A percentile compares a stretch with the other conserved stretches of the same genome.
Conservation (phyloP, 2,329 filamentous ascomycete genomes). For the Rutstroemia sp. region DNA sequence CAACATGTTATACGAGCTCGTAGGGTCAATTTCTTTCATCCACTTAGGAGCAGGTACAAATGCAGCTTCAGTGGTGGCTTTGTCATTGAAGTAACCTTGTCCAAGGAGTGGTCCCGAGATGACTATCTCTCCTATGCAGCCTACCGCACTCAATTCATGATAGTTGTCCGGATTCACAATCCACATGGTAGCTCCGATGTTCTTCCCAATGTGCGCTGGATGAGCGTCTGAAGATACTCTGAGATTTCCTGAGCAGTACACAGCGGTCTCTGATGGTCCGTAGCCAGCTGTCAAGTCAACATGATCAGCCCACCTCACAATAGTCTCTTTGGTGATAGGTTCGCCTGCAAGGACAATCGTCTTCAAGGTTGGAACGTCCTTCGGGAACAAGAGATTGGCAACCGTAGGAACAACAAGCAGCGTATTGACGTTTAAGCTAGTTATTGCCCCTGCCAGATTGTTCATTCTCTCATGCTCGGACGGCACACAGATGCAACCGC, state of each 20-base stretch:
- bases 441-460: conserved; percentile 11
- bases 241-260: not conserved
- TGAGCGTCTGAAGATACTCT: not conserved
- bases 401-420: conserved; percentile 2
- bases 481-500: conserved; percentile 19
- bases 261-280: conserved; percentile 64
- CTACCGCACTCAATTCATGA: conserved; percentile 18
- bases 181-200: conserved; percentile 29
- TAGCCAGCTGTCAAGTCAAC: conserved; percentile 45
- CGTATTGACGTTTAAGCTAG: not conserved
- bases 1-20: conserved; percentile 37
- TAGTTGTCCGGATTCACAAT: conserved; percentile 26
- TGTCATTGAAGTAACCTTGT: conserved; percentile 52
- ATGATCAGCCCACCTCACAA: conserved; percentile 31
- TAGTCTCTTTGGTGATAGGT: conserved; percentile 59
- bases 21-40: conserved; percentile 17
- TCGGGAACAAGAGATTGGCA: conserved; percentile 59
- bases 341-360: conserved; percentile 79
- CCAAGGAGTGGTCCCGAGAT: conserved; percentile 49
- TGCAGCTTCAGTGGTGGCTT: conserved; percentile 46
- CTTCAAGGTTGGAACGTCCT: conserved; percentile 62
- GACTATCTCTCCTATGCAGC: conserved; percentile 24
- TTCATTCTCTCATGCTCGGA: conserved; percentile 14
- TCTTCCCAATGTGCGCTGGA: conserved; percentile 10
- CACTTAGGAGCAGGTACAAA: conserved; percentile 52